phyloP scores from a whole-genome alignment of 768 basidiomycete genomes.

The Myochromella boudieri region DNA sequence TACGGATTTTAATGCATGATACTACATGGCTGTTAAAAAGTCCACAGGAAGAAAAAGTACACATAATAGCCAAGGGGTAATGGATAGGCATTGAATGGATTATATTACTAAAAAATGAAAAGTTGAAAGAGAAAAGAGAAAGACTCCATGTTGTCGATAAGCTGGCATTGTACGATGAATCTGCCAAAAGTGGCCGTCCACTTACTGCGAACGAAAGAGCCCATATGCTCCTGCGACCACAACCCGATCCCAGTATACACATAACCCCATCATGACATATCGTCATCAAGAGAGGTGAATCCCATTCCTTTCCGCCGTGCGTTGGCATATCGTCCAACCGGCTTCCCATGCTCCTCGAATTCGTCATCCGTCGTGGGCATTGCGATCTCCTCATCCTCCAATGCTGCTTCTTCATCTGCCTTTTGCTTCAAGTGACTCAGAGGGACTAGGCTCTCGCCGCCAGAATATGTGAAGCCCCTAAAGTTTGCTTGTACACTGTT shows the following conservation, averaged over 20 bases:
- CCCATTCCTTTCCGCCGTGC: constrained; percentile 47
- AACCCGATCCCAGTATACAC: constrained; percentile 1
- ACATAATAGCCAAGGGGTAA: constrained; percentile 8
- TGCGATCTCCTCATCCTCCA: constrained; percentile 49
- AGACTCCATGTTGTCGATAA: constrained; percentile 6
- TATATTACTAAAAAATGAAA: constrained; percentile 6
- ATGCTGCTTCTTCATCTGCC: constrained; percentile 55
- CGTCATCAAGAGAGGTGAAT: constrained; percentile 41
- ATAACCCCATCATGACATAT: constrained; percentile 26
- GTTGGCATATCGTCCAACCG: constrained; percentile 71
- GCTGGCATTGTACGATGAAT: no score
- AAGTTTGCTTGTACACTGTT: constrained; percentile 96
- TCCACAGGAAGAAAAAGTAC: constrained; percentile 11
- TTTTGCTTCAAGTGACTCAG: constrained; percentile 37
- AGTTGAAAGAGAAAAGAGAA: not conserved
- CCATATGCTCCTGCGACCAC: constrained; percentile 18
- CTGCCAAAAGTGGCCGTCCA: constrained; percentile 15
- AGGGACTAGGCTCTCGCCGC: constrained; percentile 65
- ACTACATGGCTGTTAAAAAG: constrained; percentile 5
- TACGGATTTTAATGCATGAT: constrained; percentile 18
- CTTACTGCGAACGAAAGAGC: constrained; percentile 20
- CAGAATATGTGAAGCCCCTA: constrained; percentile 88
- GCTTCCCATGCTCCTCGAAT: constrained; percentile 60
- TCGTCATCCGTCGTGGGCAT: constrained; percentile 74
- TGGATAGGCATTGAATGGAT: constrained; percentile 8